Evolutionary conservation across 257 asterid species (phyloP).

Genomic region (Buddleja alternifolia): DNA sequence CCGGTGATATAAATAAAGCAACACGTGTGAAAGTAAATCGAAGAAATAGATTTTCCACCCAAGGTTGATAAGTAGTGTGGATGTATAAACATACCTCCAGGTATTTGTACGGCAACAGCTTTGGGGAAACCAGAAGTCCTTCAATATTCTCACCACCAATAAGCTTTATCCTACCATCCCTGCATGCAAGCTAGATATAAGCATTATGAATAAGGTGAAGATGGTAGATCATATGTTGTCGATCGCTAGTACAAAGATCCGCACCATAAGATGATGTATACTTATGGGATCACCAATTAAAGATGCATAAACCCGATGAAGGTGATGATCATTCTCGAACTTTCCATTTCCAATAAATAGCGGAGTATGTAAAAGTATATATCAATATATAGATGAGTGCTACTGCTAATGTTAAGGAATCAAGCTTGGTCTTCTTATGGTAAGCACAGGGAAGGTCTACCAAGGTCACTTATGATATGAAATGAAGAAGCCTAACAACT

Average conservation of each 20-base stretch:
- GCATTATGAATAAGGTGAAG: conserved; percentile 19
- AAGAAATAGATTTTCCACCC: conserved; percentile 5
- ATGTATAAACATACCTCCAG: conserved; percentile 60
- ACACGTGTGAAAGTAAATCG: neutral
- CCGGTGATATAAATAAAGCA: neutral
- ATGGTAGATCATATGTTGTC: conserved; percentile 1
- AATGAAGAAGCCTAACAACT: neutral
- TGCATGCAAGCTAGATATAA: conserved; percentile 37
- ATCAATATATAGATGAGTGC: neutral
- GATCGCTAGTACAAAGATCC: conserved; percentile 4
- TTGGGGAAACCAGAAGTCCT: conserved; percentile 75
- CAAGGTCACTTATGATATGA: neutral
- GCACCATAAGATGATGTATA: neutral
- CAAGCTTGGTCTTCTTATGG: neutral
- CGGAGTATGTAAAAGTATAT: neutral
- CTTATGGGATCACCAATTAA: neutral
- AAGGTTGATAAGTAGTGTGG: conserved; percentile 3
- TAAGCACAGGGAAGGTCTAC: conserved; percentile 6
- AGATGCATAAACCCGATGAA: neutral
- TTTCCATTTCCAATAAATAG: neutral
- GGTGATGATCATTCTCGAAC: neutral
- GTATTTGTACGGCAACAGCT: conserved; percentile 74
- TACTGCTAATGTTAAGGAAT: neutral
- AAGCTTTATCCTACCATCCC: conserved; percentile 95
- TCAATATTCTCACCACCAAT: conserved; percentile 91